Base-by-base conservation (phyloP, 192 early-diverging fungal genomes). In the Entomortierella beljakovae region DNA sequence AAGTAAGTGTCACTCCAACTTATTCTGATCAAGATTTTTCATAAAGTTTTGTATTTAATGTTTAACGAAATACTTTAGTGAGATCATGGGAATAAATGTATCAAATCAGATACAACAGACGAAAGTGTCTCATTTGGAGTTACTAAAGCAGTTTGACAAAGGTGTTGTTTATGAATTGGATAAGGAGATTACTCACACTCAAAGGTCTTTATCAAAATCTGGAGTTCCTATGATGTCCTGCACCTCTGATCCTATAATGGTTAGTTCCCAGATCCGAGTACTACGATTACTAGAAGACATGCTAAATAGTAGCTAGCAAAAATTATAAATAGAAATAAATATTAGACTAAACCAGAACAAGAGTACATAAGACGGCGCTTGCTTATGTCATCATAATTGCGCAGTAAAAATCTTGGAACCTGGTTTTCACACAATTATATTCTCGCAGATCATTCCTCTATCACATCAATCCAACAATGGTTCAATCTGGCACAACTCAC, bases 71-170 rank as follows among this genome's bases (percentile, higher is more conserved):
- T 33, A 25, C 31, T 38, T 43, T 4, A 79, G 75, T 55, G 75
- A 79, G 29, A 79, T 79, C 35, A 69, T 79, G 61, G 75, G 75
- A 3, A 31, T 70, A 13, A 50, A 79, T 61, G 52, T 79, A 0
- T 33, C 37, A 0, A 33, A 13, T 25, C 20, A 70, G 25, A 43
- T 52, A 1, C 66, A 50, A 26, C 43, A 54, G 49, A 65, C 23
- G 25, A 69, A 65, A 33, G 20, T 42, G n/a, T 31, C 22, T 13
- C 75, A 79, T 15, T 34, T 16, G 2, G 48, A 64, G 22, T 55
- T 65, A 23, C 62, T 79, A 8, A 52, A 54, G 28, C 56, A 51
- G 57, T 70, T 79, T 40, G 75, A 79, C 42, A 62, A 60, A 28
- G 43, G 31, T 20, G 75, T 79, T 15, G 33, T 79, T 4, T 40